Evolutionary conservation across 352 stramenopile species (phyloP).

Genomic region (Phytophthora sp.): DNA sequence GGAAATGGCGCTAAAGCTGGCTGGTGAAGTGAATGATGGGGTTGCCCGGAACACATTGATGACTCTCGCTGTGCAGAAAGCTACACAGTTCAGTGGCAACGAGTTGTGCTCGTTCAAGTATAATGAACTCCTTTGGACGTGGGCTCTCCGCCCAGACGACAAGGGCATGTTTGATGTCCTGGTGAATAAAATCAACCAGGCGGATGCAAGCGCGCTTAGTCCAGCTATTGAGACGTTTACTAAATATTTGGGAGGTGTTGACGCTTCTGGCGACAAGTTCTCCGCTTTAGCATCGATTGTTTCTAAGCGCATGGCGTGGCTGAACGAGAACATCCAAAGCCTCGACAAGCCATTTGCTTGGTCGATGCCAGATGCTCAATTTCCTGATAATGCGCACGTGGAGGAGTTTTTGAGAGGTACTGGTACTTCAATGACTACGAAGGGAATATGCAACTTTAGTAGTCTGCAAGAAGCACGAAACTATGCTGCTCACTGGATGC

Average conservation of each 20-base stretch:
- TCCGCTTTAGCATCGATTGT: neutral
- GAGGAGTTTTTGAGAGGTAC: slow-evolving; percentile 4
- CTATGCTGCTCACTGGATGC: slow-evolving; percentile 5
- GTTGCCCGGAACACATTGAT: neutral
- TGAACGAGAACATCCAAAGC: slow-evolving; percentile 8
- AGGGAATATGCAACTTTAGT: neutral
- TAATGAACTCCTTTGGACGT: slow-evolving; percentile 5
- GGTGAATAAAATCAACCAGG: neutral
- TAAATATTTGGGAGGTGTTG: neutral
- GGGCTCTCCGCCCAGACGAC: neutral
- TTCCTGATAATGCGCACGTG: neutral
- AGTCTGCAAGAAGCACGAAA: neutral
- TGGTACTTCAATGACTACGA: neutral
- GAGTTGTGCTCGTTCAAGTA: neutral
- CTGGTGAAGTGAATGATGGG: neutral
- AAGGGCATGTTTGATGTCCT: neutral
- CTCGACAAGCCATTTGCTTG: slow-evolving; percentile 13
- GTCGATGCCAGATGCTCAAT: slow-evolving; percentile 8
- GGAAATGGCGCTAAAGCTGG: neutral
- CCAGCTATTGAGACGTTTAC: neutral
- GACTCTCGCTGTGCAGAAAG: neutral
- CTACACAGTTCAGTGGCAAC: neutral
- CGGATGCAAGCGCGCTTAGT: neutral
- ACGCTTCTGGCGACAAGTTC: neutral
- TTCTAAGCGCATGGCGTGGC: slow-evolving; percentile 1